Conservation (phyloP, 306 rosid species). For the Sindora glabra region DNA sequence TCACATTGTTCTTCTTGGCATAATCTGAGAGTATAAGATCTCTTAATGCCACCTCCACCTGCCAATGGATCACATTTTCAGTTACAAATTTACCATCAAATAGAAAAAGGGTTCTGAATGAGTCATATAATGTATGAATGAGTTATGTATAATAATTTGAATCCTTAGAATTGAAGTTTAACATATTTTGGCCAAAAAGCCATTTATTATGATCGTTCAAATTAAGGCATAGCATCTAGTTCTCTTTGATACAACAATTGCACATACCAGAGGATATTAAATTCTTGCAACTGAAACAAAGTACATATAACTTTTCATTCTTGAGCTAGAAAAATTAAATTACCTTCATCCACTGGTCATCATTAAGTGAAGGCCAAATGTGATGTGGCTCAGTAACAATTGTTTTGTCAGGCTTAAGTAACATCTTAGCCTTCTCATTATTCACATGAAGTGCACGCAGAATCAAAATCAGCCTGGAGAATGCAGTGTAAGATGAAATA, state of each 20-base stretch:
- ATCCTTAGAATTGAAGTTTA: too few relatives aligned
- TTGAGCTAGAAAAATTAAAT: background rate
- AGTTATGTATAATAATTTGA: too few relatives aligned
- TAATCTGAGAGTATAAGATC: slow-evolving; percentile 97
- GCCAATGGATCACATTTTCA: slow-evolving; percentile 15
- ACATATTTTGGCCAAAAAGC: too few relatives aligned
- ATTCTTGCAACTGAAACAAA: too few relatives aligned
- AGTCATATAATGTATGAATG: too few relatives aligned
- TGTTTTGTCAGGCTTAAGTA: slow-evolving; percentile 92
- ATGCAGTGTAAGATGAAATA: slow-evolving; percentile 95
- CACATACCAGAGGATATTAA: too few relatives aligned
- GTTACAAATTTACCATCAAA: background rate
- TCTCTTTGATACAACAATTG: too few relatives aligned
- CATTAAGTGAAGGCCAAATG: slow-evolving; percentile 96
- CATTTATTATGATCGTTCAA: too few relatives aligned
- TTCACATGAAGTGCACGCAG: slow-evolving; percentile 94
- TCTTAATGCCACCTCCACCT: slow-evolving; percentile 99
- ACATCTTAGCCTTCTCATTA: slow-evolving; percentile 98
- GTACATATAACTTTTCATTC: too few relatives aligned
- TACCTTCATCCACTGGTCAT: slow-evolving; percentile 99
- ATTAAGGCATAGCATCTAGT: too few relatives aligned
- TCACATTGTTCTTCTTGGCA: slow-evolving; percentile 98
- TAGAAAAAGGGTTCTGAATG: background rate
- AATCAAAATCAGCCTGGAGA: slow-evolving; percentile 90
- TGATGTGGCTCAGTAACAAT: slow-evolving; percentile 94